A percentile compares a stretch with the other conserved stretches of the same genome.
phyloP scores from a whole-genome alignment of 495 filamentous ascomycete genomes.

The Annulohypoxylon bovei region DNA sequence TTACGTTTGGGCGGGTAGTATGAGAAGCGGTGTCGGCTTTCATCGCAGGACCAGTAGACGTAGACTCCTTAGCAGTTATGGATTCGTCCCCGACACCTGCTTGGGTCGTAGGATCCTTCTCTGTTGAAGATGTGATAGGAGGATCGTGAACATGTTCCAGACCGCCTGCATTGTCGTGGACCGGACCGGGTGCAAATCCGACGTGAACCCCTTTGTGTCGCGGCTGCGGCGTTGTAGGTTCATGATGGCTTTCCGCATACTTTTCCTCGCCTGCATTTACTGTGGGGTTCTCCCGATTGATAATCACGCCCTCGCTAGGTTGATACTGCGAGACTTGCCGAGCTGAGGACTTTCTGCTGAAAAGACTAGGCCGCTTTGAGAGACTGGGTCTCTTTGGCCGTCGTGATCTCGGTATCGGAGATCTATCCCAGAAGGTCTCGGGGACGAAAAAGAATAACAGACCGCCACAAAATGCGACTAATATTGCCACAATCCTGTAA shows the following conservation, averaged over 20 bases:
- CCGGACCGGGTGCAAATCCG: constrained; percentile 63
- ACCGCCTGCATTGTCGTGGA: constrained; percentile 6
- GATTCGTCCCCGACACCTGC: not conserved
- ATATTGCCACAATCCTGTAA: constrained; percentile 80
- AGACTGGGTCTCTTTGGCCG: constrained; percentile 49
- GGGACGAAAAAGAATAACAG: constrained; percentile 92
- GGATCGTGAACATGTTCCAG: not conserved
- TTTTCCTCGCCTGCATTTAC: constrained; percentile 7
- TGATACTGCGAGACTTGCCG: constrained; percentile 29
- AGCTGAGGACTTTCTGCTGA: constrained; percentile 54
- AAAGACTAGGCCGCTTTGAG: constrained; percentile 51
- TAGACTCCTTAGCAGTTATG: not conserved
- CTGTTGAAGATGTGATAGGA: not conserved
- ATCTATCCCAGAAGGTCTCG: constrained; percentile 96
- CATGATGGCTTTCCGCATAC: constrained; percentile 15
- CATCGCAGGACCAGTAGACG: not conserved
- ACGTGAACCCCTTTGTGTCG: constrained; percentile 55
- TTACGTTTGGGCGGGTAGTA: constrained; percentile 11
- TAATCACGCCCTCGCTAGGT: not conserved
- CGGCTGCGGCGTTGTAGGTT: constrained; percentile 23
- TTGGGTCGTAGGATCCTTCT: not conserved
- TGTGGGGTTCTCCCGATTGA: constrained; percentile 7
- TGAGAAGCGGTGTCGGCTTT: constrained; percentile 8
- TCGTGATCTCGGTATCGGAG: constrained; percentile 68
- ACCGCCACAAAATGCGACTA: constrained; percentile 77